phyloP scores from a whole-genome alignment of 768 basidiomycete species.

The Calocybe indica region DNA sequence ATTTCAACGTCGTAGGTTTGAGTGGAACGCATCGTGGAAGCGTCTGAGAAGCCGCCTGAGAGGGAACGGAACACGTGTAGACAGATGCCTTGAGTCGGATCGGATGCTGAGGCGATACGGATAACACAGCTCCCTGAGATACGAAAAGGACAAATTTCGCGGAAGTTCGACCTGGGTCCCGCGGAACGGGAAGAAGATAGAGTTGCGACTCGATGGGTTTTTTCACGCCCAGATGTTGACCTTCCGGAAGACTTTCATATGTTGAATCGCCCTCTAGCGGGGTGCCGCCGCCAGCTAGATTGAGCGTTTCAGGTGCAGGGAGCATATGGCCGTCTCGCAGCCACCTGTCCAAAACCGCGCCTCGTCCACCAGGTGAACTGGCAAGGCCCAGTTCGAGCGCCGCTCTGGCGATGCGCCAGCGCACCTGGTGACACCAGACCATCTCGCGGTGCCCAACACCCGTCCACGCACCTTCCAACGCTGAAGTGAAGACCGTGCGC shows the following conservation, averaged over 20 bases:
- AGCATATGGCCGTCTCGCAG: conserved; percentile 53
- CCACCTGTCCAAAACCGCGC: conserved; percentile 54
- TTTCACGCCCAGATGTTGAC: conserved; percentile 33
- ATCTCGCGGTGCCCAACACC: conserved; percentile 94
- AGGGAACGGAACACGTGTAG: conserved; percentile 31
- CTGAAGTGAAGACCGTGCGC: conserved; percentile 76
- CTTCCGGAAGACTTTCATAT: conserved; percentile 31
- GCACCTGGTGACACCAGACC: conserved; percentile 98
- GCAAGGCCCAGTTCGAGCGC: conserved; percentile 60
- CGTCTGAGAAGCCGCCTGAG: conserved; percentile 12
- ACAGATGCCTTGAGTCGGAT: conserved; percentile 41
- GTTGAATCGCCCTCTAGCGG: conserved; percentile 13
- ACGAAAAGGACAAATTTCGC: conserved; percentile 49
- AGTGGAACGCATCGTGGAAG: conserved; percentile 30
- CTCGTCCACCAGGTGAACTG: conserved; percentile 19
- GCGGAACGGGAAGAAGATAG: conserved; percentile 47
- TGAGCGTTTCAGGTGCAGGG: conserved; percentile 18
- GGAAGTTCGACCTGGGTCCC: conserved; percentile 3
- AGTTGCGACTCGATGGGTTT: conserved; percentile 36
- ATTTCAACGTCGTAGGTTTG: conserved; percentile 43
- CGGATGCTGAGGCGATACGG: conserved; percentile 44
- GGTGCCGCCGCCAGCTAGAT: conserved; percentile 11
- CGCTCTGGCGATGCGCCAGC: conserved; percentile 80
- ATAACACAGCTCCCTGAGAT: conserved; percentile 49
- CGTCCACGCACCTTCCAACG: conserved; percentile 89